Percentiles rank a stretch among this genome's conserved stretches.
These are phyloP conservation scores for Syzygium oleosum DNA, from an alignment of 345 rosid species.

Conservation along the genomic window DNA sequence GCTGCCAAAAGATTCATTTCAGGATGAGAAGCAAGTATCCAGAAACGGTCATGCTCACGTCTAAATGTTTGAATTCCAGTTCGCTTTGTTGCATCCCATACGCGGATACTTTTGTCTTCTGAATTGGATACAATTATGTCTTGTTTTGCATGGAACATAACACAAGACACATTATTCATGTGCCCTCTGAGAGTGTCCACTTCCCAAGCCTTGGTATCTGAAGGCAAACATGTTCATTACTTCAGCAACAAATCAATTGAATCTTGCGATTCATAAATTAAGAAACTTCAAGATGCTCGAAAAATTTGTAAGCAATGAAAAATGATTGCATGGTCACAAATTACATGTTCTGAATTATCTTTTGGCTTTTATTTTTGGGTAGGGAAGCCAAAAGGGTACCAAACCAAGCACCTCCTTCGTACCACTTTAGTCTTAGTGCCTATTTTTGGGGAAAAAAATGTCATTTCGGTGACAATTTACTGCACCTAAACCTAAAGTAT, in stretches of 20 bases:
- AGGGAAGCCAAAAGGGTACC: background rate
- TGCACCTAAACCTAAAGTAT: background rate
- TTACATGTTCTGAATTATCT: background rate
- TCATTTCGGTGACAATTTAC: background rate
- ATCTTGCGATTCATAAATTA: background rate
- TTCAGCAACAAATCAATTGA: background rate
- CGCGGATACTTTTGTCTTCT: conserved; percentile 91
- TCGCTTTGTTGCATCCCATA: conserved; percentile 94
- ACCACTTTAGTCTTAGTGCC: background rate
- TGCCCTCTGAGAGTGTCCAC: conserved; percentile 97
- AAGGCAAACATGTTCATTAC: background rate
- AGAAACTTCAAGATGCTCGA: background rate
- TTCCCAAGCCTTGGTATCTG: conserved; percentile 99
- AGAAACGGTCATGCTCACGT: conserved; percentile 91
- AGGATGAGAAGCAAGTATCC: conserved; percentile 93
- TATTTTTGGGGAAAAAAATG: background rate
- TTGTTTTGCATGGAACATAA: conserved; percentile 92
- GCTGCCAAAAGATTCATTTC: conserved; percentile 96
- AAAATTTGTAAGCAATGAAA: background rate
- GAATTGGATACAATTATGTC: conserved; percentile 97
- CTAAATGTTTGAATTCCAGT: conserved; percentile 91
- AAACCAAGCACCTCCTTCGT: background rate
- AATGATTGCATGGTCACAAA: background rate
- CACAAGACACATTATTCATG: conserved; percentile 90
- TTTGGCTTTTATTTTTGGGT: background rate